phyloP scores from a whole-genome alignment of 164 flowering plant genomes.

The Vitis rupestris region DNA sequence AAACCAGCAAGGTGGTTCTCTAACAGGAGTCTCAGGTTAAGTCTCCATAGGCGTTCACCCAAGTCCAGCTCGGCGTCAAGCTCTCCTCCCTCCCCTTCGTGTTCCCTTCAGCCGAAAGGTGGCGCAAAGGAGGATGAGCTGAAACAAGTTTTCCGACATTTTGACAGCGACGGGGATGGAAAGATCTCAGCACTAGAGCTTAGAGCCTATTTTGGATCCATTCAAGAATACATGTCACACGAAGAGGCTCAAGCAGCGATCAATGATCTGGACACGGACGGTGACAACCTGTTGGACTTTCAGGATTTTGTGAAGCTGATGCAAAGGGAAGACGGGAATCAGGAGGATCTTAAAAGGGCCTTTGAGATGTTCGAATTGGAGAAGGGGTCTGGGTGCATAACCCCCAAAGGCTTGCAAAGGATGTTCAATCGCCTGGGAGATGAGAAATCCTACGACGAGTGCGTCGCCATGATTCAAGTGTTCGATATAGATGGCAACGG shows the following conservation, averaged over 20 bases:
- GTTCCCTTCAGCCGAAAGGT: neutral
- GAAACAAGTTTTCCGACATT: constrained; percentile 50
- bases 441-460: constrained; percentile 51
- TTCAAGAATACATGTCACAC: constrained; percentile 63
- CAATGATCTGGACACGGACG: constrained; percentile 49
- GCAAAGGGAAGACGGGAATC: constrained; percentile 23
- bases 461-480: constrained; percentile 61
- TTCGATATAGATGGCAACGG: constrained; percentile 78
- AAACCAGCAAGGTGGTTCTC: constrained; percentile 30
- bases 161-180: constrained; percentile 68
- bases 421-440: constrained; percentile 64
- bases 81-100: constrained; percentile 13
- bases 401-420: constrained; percentile 65
- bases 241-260: constrained; percentile 52
- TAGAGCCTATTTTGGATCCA: constrained; percentile 44
- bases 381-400: constrained; percentile 71
- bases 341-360: constrained; percentile 55
- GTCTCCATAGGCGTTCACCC: constrained; percentile 10
- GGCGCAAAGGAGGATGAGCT: constrained; percentile 29
- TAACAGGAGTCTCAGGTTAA: constrained; percentile 22
- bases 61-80: constrained; percentile 10
- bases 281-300: constrained; percentile 55
- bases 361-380: constrained; percentile 80
- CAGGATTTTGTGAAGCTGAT: constrained; percentile 54
- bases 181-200: constrained; percentile 67